Conservation (phyloP, 768 basidiomycete genomes). For the Crepidotus variabilis region DNA sequence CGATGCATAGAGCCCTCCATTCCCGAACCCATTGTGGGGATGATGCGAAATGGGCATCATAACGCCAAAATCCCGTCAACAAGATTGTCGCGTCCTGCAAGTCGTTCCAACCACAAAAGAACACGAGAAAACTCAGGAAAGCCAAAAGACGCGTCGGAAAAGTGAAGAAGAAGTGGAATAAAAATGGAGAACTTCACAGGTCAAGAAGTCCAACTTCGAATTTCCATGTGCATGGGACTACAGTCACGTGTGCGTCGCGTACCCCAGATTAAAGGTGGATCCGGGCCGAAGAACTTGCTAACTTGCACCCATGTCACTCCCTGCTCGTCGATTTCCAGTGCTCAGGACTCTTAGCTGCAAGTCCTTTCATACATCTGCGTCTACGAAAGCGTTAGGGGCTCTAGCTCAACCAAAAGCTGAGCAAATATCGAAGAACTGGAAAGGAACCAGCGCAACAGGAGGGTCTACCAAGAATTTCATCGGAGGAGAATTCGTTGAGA, state of each 20-base stretch:
- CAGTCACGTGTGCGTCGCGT: neutral
- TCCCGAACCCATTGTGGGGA: neutral
- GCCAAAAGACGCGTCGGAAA: neutral
- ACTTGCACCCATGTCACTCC: conserved; percentile 21
- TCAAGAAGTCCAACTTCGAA: neutral
- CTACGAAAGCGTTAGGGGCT: conserved; percentile 47
- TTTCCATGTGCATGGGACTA: neutral
- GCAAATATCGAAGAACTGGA: conserved; percentile 72
- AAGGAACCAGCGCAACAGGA: conserved; percentile 84
- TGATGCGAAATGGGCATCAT: neutral
- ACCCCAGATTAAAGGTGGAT: neutral
- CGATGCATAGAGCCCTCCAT: neutral
- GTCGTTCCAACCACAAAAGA: neutral
- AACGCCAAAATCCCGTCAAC: neutral
- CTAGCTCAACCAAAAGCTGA: conserved; percentile 62
- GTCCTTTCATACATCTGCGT: conserved; percentile 42
- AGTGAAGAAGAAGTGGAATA: neutral
- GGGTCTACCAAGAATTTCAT: conserved; percentile 90
- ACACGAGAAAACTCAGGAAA: neutral
- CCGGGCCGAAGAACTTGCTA: neutral
- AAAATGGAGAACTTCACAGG: neutral
- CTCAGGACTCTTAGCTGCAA: conserved; percentile 24
- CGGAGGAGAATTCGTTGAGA: conserved; percentile 85
- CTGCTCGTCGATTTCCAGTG: conserved; percentile 27
- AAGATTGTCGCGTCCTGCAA: neutral